These are phyloP conservation scores for Paramarasmius palmivorus DNA, from an alignment of 1,284 basidiomycete species.

Conservation along the genomic window DNA sequence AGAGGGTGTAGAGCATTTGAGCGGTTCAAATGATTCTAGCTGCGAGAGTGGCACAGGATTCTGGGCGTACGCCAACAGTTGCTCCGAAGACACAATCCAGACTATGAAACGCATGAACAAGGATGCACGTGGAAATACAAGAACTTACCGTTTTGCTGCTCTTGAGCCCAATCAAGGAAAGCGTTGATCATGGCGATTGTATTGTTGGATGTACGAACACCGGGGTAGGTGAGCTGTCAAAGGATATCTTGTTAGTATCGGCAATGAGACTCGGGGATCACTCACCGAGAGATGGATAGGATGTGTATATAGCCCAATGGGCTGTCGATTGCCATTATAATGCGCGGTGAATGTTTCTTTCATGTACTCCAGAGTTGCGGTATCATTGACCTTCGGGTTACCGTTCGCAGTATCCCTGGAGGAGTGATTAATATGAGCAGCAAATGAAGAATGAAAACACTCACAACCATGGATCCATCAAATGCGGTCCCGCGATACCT, in stretches of 20 bases:
- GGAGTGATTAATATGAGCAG: not conserved
- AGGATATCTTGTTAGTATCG: not conserved
- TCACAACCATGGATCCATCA: conserved; percentile 86
- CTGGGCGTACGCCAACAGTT: conserved; percentile 74
- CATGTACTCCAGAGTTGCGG: conserved; percentile 72
- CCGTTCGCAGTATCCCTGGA: conserved; percentile 59
- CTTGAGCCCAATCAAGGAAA: conserved; percentile 83
- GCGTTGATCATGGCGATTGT: conserved; percentile 75
- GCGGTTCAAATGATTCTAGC: conserved; percentile 49
- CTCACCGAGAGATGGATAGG: conserved; percentile 75
- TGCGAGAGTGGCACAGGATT: conserved; percentile 69
- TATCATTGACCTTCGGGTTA: conserved; percentile 46
- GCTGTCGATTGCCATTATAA: conserved; percentile 75
- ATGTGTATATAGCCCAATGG: conserved; percentile 82
- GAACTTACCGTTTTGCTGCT: conserved; percentile 60
- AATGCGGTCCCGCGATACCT: conserved; percentile 58
- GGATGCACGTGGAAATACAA: conserved; percentile 8
- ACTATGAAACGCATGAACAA: conserved; percentile 37
- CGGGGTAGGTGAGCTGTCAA: conserved; percentile 54
- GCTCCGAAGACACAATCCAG: conserved; percentile 77
- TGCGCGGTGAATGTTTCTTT: conserved; percentile 74
- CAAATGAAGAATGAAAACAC: conserved; percentile 23
- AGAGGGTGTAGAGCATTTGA: conserved; percentile 65
- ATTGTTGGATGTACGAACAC: conserved; percentile 45
- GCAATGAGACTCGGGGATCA: conserved; percentile 9